Base-by-base conservation (phyloP, 306 rosid genomes). In the Vigna reflexopilosa region DNA sequence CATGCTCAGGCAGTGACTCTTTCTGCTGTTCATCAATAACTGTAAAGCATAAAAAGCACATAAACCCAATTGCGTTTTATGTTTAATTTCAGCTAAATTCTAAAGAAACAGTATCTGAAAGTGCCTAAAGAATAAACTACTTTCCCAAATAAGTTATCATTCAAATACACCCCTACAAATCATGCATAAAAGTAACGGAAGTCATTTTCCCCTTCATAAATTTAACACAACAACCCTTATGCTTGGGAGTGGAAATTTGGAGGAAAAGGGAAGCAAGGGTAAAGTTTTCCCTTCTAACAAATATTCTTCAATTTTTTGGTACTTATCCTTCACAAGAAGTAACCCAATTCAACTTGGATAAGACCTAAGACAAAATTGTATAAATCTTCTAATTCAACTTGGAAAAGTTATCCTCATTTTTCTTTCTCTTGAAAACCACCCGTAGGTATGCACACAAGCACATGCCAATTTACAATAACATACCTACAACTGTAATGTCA, bases 401-500 rank as follows among this genome's bases (percentile, higher is more conserved):
- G n/a, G 16, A 28, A 30, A 61, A 28, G 2, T 15, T 15, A 30
- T 30, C 44, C 44, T 12, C 44, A 13, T 4, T 15, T 28, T 61
- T 32, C 67, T 61, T 54, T 19, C 40, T 59, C 66, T 15, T 40
- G 12, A 61, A 61, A 61, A 26, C 32, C 66, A 26, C 28, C 40
- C 2, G 4, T 38, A 56, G 63, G 65, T 2, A 58, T 26, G 9
- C 38, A 7, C 67, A 59, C 11, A 59, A 17, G 30, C 20, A 61
- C 20, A 28, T 52, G 7, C 61, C 0, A 28, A 59, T 20, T 28
- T 59, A 26, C 42, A 26, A 70, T 19, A 22, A 63, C 85, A 79
- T 91, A 93, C 98, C 91, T 56, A 93, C 92, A 70, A 93, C 98
- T 17, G 98, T 93, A 75, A 93, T 89, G 83, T 90, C 98, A 68